Percentiles rank a stretch among this genome's conserved stretches.
phyloP scores from a whole-genome alignment of 1,284 basidiomycete genomes.

The Ustilago bromivora region DNA sequence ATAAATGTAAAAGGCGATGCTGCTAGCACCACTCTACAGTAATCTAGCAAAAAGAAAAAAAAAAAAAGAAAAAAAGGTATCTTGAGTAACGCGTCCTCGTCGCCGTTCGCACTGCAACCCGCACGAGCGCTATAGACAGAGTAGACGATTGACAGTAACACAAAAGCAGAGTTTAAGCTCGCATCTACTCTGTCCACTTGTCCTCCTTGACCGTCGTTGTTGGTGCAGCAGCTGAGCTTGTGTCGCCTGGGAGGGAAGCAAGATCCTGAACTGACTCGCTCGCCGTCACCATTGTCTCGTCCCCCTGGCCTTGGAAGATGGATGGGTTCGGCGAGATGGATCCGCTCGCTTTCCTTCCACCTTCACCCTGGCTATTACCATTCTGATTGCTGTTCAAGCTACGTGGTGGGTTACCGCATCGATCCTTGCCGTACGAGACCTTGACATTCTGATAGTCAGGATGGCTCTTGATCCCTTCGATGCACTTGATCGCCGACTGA shows the following conservation, averaged over 20 bases:
- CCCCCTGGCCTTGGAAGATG: constrained; percentile 25
- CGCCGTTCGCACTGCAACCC: not conserved
- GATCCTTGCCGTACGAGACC: constrained; percentile 68
- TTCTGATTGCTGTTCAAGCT: constrained; percentile 39
- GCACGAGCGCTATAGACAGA: not conserved
- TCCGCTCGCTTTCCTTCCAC: constrained; percentile 36
- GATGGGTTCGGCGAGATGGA: constrained; percentile 38
- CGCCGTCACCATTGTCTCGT: constrained; percentile 55
- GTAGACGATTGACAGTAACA: not conserved
- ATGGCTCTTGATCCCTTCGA: constrained; percentile 68
- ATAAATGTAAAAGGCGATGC: not conserved
- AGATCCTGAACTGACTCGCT: constrained; percentile 51
- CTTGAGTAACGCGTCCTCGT: not conserved
- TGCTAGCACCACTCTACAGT: not conserved
- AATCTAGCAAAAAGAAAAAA: not conserved
- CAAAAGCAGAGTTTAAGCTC: not conserved
- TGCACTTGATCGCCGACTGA: constrained; percentile 69
- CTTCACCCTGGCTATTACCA: constrained; percentile 16
- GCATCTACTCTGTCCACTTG: constrained; percentile 10
- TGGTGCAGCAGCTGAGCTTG: constrained; percentile 10
- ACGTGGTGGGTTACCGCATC: constrained; percentile 65
- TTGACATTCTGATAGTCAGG: constrained; percentile 65
- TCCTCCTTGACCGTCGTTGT: constrained; percentile 11
- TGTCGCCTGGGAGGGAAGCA: constrained; percentile 19
- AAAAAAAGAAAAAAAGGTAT: not conserved